Conservation (phyloP, 2,329 filamentous ascomycete genomes). For the Fusarium stilboides region DNA sequence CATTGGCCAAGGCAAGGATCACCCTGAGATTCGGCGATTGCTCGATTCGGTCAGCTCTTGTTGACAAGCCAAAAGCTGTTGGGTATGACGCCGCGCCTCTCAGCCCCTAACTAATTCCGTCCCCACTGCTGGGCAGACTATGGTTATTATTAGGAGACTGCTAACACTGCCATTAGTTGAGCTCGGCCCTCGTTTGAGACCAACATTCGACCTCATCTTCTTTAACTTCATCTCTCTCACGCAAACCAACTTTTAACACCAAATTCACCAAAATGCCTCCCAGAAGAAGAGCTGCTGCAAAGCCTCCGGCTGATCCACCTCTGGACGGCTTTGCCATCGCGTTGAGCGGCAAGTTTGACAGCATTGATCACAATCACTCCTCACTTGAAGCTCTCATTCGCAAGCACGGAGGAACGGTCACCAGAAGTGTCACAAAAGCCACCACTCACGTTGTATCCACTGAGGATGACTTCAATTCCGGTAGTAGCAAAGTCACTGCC, state of each 20-base stretch:
- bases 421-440: constrained; percentile 63
- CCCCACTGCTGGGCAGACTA: constrained; percentile 10
- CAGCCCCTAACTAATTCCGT: constrained; percentile 40
- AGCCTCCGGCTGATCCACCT: constrained; percentile 50
- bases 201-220: not conserved
- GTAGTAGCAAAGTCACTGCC: constrained; percentile 66
- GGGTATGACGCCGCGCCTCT: constrained; percentile 35
- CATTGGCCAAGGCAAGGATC: constrained; percentile 36
- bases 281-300: constrained; percentile 42
- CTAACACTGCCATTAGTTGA: constrained; percentile 35
- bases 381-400: constrained; percentile 63
- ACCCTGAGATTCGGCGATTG: constrained; percentile 45
- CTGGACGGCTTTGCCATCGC: constrained; percentile 67
- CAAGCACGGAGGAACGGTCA: constrained; percentile 65
- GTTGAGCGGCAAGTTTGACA: constrained; percentile 73
- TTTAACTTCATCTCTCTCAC: constrained; percentile 1
- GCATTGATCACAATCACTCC: constrained; percentile 66
- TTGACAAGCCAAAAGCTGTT: constrained; percentile 35
- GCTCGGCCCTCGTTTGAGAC: constrained; percentile 1
- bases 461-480: constrained; percentile 65
- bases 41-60: constrained; percentile 43
- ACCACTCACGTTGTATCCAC: constrained; percentile 73
- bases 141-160: constrained; percentile 14
- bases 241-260: not conserved
- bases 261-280: constrained; percentile 40